These are phyloP conservation scores for Tulasnella calospora DNA, from an alignment of 768 basidiomycete species.

Conservation along the genomic window DNA sequence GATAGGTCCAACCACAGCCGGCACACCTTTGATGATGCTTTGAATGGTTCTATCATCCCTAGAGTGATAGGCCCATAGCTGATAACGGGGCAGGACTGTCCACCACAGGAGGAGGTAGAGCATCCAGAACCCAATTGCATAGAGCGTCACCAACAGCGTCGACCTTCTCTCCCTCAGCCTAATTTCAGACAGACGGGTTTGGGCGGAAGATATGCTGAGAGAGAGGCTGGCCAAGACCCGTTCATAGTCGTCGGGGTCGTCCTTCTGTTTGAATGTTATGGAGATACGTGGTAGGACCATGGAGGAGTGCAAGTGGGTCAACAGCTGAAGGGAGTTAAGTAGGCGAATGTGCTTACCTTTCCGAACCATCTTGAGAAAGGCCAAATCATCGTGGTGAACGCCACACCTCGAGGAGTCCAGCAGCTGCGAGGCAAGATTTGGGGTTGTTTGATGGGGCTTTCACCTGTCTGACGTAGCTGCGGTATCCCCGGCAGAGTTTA, in stretches of 20 bases:
- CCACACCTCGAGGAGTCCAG: background rate
- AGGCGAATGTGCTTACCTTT: background rate
- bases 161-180: slow-evolving; percentile 78
- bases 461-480: background rate
- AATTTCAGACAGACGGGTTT: slow-evolving; percentile 71
- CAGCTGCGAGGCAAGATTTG: background rate
- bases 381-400: slow-evolving; percentile 1
- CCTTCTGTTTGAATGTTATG: slow-evolving; percentile 30
- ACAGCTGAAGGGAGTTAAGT: background rate
- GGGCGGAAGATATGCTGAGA: slow-evolving; percentile 64
- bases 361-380: slow-evolving; percentile 2
- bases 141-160: slow-evolving; percentile 70
- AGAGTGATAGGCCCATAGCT: slow-evolving; percentile 20
- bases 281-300: slow-evolving; percentile 7
- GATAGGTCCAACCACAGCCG: slow-evolving; percentile 70
- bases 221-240: slow-evolving; percentile 63
- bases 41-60: slow-evolving; percentile 34
- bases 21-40: slow-evolving; percentile 38
- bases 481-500: background rate
- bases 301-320: background rate
- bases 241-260: slow-evolving; percentile 72
- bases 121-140: slow-evolving; percentile 69
- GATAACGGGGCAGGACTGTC: slow-evolving; percentile 28
- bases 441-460: background rate
- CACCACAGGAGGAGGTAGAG: slow-evolving; percentile 35